Conservation (phyloP, 2,329 filamentous ascomycete species). For the Penicillium rolfsii region DNA sequence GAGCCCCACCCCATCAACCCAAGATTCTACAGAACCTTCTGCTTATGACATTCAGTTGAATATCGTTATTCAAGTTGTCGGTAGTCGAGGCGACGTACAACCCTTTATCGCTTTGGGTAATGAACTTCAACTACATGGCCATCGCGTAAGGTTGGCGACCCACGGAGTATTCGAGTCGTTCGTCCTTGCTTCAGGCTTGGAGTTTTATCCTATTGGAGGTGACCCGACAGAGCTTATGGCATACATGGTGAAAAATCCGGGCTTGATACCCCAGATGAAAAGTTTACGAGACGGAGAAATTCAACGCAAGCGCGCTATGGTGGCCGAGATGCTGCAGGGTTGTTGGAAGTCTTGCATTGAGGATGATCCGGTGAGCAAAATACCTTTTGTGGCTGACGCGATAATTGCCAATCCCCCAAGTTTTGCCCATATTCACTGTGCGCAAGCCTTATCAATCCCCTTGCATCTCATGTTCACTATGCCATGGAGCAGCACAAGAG, state of each 20-base stretch:
- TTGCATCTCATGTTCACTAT: background rate
- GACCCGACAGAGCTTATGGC: background rate
- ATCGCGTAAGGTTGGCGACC: background rate
- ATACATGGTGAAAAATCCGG: background rate
- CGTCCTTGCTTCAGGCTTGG: background rate
- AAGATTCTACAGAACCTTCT: background rate
- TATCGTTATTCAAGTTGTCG: background rate
- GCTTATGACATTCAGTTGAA: background rate
- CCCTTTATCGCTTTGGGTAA: background rate
- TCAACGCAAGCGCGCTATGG: background rate
- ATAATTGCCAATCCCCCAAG: background rate
- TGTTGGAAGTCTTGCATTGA: background rate
- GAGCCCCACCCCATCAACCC: background rate
- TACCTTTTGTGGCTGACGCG: background rate
- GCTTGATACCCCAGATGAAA: background rate
- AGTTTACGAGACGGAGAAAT: background rate
- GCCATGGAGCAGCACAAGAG: background rate
- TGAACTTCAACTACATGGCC: background rate
- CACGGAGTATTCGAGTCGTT: background rate
- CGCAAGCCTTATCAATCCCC: background rate
- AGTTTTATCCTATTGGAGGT: background rate
- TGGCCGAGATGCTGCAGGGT: background rate
- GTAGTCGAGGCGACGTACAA: background rate
- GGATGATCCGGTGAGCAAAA: background rate
- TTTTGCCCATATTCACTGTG: background rate